These are phyloP conservation scores for Apiotrichum akiyoshidainum DNA, from an alignment of 1,284 basidiomycete species.

Conservation along the genomic window DNA sequence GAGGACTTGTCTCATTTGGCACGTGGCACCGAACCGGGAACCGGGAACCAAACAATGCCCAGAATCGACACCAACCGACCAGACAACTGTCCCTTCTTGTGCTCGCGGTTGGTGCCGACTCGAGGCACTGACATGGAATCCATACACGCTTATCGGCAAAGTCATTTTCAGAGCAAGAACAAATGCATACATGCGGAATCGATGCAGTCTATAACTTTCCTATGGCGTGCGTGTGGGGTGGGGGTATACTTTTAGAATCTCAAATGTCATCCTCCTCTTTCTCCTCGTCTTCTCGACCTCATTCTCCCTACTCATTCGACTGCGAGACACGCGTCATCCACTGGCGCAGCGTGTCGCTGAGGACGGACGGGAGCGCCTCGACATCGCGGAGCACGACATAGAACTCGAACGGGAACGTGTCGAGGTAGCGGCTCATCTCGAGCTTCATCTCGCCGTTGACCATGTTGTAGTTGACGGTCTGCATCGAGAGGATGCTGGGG, in stretches of 20 bases:
- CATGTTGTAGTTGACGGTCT: constrained; percentile 80
- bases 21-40: too few relatives aligned
- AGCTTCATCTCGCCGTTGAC: constrained; percentile 84
- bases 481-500: constrained; percentile 76
- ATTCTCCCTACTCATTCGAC: constrained; percentile 40
- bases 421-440: constrained; percentile 83
- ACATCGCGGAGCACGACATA: constrained; percentile 90
- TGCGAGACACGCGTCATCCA: constrained; percentile 55
- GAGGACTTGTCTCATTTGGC: too few relatives aligned
- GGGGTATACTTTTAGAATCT: not conserved
- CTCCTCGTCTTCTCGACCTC: not conserved
- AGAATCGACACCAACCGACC: too few relatives aligned
- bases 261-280: not conserved
- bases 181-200: too few relatives aligned
- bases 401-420: constrained; percentile 98
- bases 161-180: too few relatives aligned
- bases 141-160: too few relatives aligned
- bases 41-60: too few relatives aligned
- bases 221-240: constrained; percentile 8
- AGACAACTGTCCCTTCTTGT: too few relatives aligned
- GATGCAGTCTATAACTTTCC: not conserved
- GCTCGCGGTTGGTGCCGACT: too few relatives aligned
- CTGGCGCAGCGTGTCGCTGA: constrained; percentile 87
- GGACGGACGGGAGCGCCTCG: constrained; percentile 85
- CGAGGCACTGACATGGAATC: too few relatives aligned